These are phyloP conservation scores for Tirmania nivea DNA, from an alignment of 495 filamentous ascomycete species.

Conservation along the genomic window DNA sequence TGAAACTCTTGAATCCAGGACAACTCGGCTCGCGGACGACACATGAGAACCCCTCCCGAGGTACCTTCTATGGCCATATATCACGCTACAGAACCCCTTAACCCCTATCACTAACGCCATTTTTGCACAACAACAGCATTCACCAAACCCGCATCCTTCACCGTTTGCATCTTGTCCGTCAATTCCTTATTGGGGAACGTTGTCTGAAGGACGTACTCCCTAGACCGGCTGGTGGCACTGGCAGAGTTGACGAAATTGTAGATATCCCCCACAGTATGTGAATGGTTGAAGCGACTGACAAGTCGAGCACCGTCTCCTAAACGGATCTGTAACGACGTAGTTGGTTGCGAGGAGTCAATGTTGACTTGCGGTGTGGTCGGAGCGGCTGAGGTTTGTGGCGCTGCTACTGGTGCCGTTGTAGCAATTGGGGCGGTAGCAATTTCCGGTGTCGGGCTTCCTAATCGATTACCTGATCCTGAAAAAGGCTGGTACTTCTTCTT, in stretches of 20 bases:
- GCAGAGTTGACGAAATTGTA: slow-evolving; percentile 63
- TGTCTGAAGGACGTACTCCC: slow-evolving; percentile 68
- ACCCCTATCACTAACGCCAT: slow-evolving; percentile 30
- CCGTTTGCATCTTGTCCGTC: slow-evolving; percentile 38
- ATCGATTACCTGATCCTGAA: slow-evolving; percentile 52
- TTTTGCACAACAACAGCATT: slow-evolving; percentile 59
- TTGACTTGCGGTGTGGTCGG: slow-evolving; percentile 24
- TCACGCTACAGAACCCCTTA: not conserved
- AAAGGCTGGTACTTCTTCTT: slow-evolving; percentile 83
- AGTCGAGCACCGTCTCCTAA: slow-evolving; percentile 76
- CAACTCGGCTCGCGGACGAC: too few species aligned
- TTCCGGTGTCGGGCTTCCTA: slow-evolving; percentile 60
- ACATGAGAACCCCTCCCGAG: too few species aligned
- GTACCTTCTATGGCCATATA: too few species aligned
- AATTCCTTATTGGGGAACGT: slow-evolving; percentile 94
- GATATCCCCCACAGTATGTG: slow-evolving; percentile 74
- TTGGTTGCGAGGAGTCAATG: slow-evolving; percentile 57
- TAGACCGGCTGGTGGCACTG: slow-evolving; percentile 32
- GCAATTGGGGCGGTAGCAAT: slow-evolving; percentile 19
- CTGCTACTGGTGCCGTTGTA: slow-evolving; percentile 24
- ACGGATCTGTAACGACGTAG: slow-evolving; percentile 62
- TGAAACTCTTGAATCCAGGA: too few species aligned
- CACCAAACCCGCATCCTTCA: slow-evolving; percentile 46
- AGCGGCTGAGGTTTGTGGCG: slow-evolving; percentile 18
- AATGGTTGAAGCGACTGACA: slow-evolving; percentile 74